Base-by-base conservation (phyloP, 768 basidiomycete genomes). In the Trametes cinnabarina region DNA sequence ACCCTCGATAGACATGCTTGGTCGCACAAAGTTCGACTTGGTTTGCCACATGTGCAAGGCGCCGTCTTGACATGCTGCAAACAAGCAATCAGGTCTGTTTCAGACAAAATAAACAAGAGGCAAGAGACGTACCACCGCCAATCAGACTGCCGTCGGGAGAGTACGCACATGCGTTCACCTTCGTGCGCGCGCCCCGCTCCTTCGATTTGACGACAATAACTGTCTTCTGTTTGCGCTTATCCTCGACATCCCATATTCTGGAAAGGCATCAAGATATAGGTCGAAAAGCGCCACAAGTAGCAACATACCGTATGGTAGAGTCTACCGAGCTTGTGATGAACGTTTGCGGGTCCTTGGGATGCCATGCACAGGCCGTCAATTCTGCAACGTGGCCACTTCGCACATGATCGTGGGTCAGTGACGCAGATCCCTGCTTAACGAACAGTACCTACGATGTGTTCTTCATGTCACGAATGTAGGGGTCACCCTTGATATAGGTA, bases 401-500 rank as follows among this genome's bases (percentile, higher is more conserved):
- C 35, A 30, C 51, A 37, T 50, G 20, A 41, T 46, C 22, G 57
- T 41, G 26, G 37, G 47, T 52, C 40, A 63, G 39, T 47, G 46
- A 25, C 17, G 41, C 34, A 14, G 23, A 28, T 20, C 34, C 32
- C 50, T 19, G 46, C 63, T 60, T 9, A 26, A 57, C 20, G 15
- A 55, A 60, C 26, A 1, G 9, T 47, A 77, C 94, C 63, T 66
- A 96, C 96, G 88, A 82, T n/a, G 97, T 99, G 69, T 98, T 88
- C 73, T 93, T 93, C 92, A 99, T 95, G 74, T 99, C 97, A 55
- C 97, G 88, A 64, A 99, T 91, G 71, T 98, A 99, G 58, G 91
- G 92, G 74, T 99, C 97, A 32, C 97, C 97, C 75, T 98, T 98
- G 69, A 93, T 79, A 71, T 82, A 88, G 57, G 86, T 86, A 61